Conservation (phyloP, 2,329 filamentous ascomycete species). For the Lithohypha guttulata region DNA sequence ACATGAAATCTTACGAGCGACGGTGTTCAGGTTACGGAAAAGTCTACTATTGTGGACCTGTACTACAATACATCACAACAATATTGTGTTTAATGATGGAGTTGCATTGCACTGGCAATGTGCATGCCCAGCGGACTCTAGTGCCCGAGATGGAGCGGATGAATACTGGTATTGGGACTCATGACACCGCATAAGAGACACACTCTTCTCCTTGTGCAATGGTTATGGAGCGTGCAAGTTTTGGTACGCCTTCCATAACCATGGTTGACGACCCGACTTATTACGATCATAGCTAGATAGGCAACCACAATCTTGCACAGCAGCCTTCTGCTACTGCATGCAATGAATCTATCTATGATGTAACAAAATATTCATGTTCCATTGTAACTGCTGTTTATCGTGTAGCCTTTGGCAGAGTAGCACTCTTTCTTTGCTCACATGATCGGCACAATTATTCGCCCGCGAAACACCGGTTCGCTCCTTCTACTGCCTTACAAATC, state of each 20-base stretch:
- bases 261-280: background rate
- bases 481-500: too few relatives aligned
- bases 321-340: slow-evolving; percentile 2
- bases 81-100: background rate
- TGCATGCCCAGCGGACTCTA: background rate
- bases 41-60: background rate
- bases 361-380: too few relatives aligned
- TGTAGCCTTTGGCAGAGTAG: too few relatives aligned
- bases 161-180: background rate
- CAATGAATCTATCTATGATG: too few relatives aligned
- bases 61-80: slow-evolving; percentile 4
- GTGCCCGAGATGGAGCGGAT: background rate
- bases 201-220: slow-evolving; percentile 2
- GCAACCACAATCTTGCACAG: background rate
- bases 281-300: background rate
- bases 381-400: too few relatives aligned
- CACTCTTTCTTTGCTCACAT: too few relatives aligned
- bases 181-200: slow-evolving; percentile 6
- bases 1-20: slow-evolving; percentile 3
- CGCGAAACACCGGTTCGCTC: too few relatives aligned
- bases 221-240: background rate
- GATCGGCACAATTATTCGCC: too few relatives aligned
- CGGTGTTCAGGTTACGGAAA: slow-evolving; percentile 6
- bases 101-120: background rate
- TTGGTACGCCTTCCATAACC: background rate